Evolutionary conservation across 257 asterid species (phyloP).

Genomic region (Solanum sitiens): DNA sequence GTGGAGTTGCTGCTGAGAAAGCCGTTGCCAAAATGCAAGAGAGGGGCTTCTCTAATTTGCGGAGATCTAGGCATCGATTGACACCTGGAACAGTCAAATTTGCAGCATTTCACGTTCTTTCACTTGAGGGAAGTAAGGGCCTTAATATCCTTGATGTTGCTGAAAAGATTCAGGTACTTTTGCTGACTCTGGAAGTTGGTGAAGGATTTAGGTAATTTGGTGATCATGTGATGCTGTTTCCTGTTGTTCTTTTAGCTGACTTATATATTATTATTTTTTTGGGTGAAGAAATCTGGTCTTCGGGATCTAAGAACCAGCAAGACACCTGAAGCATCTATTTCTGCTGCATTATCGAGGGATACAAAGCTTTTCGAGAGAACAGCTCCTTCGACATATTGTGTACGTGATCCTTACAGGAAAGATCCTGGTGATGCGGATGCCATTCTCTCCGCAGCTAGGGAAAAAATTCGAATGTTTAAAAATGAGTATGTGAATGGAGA

Average conservation of each 20-base stretch:
- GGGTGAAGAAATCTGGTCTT: constrained; percentile 75
- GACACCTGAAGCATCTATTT: constrained; percentile 95
- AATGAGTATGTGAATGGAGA: constrained; percentile 47
- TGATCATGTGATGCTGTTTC: neutral
- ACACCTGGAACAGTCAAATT: constrained; percentile 97
- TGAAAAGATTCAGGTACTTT: constrained; percentile 79
- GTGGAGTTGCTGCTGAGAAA: constrained; percentile 82
- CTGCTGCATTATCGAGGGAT: constrained; percentile 94
- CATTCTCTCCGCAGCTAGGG: constrained; percentile 59
- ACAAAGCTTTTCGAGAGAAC: constrained; percentile 87
- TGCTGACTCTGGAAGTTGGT: neutral
- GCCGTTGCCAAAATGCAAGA: constrained; percentile 83
- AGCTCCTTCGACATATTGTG: constrained; percentile 91
- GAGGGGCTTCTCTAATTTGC: constrained; percentile 63
- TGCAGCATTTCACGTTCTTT: constrained; percentile 85
- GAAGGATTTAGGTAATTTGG: constrained; percentile 1
- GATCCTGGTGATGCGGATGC: constrained; percentile 63
- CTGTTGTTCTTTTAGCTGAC: neutral
- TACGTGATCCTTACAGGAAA: constrained; percentile 72
- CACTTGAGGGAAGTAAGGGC: constrained; percentile 81
- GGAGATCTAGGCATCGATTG: constrained; percentile 80
- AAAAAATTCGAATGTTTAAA: constrained; percentile 44
- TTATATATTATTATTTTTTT: neutral
- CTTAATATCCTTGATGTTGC: constrained; percentile 74
- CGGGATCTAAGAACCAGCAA: constrained; percentile 89